Conservation (phyloP, 2,329 filamentous ascomycete species). For the Penicillium sp. region DNA sequence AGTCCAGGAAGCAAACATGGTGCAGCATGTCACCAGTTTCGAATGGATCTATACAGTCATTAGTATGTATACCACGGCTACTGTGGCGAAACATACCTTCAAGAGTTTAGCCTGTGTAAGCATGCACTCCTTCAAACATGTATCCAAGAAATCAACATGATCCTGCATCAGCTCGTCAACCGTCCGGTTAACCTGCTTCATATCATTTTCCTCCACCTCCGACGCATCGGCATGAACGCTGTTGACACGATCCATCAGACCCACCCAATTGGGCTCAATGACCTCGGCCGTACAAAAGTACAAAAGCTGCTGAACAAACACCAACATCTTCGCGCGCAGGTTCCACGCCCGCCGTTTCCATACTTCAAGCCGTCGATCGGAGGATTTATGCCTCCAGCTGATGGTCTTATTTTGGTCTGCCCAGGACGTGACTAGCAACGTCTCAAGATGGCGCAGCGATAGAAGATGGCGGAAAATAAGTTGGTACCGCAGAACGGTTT, state of each 20-base stretch:
- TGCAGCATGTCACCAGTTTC: constrained; percentile 94
- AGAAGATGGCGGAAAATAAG: constrained; percentile 91
- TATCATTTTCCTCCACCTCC: constrained; percentile 39
- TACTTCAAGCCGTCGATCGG: constrained; percentile 70
- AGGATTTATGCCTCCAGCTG: constrained; percentile 79
- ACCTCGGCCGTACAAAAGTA: constrained; percentile 98
- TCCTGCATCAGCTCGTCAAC: constrained; percentile 99
- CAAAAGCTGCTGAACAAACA: constrained; percentile 92
- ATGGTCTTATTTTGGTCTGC: constrained; percentile 78
- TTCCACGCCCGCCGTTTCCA: constrained; percentile 96
- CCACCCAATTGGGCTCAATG: constrained; percentile 96
- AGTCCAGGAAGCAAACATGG: constrained; percentile 88
- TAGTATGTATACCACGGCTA: background rate
- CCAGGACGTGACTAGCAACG: constrained; percentile 83
- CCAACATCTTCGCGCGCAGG: constrained; percentile 86
- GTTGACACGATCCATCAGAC: constrained; percentile 82
- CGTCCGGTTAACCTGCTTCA: constrained; percentile 63
- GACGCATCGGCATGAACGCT: constrained; percentile 49
- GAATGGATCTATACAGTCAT: constrained; percentile 73
- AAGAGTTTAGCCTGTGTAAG: constrained; percentile 93
- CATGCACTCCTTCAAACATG: constrained; percentile 98
- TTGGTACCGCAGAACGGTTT: constrained; percentile 96
- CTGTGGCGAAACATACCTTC: constrained; percentile 57
- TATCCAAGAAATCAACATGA: constrained; percentile 96
- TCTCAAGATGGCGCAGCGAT: constrained; percentile 84